phyloP scores from a whole-genome alignment of 345 rosid genomes.

The Brassica incana region DNA sequence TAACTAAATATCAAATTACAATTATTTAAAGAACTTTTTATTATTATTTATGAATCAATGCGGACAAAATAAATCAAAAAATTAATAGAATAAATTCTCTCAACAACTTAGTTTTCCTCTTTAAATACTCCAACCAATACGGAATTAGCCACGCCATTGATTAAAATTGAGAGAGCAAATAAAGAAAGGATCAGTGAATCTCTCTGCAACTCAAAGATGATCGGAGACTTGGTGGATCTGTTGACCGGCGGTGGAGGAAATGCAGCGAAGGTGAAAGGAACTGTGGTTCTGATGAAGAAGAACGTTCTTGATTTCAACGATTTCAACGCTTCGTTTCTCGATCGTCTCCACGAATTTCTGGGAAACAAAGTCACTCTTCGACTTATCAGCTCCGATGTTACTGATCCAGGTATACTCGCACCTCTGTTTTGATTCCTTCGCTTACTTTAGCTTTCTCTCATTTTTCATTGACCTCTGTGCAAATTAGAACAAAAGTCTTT shows the following conservation, averaged over 20 bases:
- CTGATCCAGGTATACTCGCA: conserved; percentile 42
- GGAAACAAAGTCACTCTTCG: conserved; percentile 67
- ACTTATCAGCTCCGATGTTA: conserved; percentile 62
- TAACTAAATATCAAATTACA: too few species aligned
- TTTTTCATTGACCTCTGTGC: not conserved
- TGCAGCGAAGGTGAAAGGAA: conserved; percentile 55
- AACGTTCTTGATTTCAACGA: conserved; percentile 86
- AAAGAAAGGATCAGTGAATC: not conserved
- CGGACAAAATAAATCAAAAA: not conserved
- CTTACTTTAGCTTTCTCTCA: not conserved
- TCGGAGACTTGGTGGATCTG: conserved; percentile 32
- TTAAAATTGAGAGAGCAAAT: not conserved
- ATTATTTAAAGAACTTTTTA: too few species aligned
- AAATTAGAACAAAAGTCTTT: not conserved
- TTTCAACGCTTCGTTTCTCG: conserved; percentile 62
- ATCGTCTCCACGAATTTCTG: conserved; percentile 59
- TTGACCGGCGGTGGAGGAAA: conserved; percentile 32
- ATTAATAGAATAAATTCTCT: not conserved
- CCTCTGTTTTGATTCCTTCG: not conserved
- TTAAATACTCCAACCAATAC: conserved; percentile 16
- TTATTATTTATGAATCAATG: not conserved
- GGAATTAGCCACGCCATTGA: not conserved
- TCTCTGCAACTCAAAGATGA: conserved; percentile 26
- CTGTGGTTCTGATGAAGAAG: conserved; percentile 83
- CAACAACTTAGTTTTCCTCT: not conserved